These are phyloP conservation scores for Phoenix roebelenii DNA, from an alignment of 176 grass and related monocot species.

Conservation along the genomic window DNA sequence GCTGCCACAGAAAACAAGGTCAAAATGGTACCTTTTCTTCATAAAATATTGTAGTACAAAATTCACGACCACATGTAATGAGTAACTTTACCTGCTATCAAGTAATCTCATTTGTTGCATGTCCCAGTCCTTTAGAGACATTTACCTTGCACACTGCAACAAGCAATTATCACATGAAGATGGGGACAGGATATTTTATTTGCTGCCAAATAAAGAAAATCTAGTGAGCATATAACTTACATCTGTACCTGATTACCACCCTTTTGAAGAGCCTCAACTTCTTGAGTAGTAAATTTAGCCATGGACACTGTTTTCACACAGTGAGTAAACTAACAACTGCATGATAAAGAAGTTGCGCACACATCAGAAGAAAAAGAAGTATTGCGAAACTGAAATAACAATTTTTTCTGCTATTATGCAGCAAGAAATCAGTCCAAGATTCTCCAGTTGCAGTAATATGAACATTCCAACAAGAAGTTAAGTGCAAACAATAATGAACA, in stretches of 20 bases:
- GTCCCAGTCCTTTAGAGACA: constrained; percentile 59
- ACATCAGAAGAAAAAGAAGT: constrained; percentile 1
- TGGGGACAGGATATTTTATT: constrained; percentile 18
- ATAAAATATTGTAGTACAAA: too few species aligned
- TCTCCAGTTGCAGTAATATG: too few species aligned
- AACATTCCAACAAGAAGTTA: too few species aligned
- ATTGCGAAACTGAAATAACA: too few species aligned
- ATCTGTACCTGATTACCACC: constrained; percentile 26
- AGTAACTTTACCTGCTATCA: constrained; percentile 44
- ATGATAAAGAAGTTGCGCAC: not conserved
- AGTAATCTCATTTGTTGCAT: constrained; percentile 43
- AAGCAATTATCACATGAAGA: constrained; percentile 8
- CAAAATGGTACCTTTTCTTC: too few species aligned
- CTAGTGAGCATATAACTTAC: not conserved
- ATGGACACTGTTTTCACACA: constrained; percentile 84
- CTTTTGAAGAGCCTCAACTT: constrained; percentile 3
- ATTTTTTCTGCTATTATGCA: too few species aligned
- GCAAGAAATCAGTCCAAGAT: too few species aligned
- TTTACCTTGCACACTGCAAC: constrained; percentile 63
- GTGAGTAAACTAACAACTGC: constrained; percentile 79
- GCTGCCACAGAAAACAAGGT: too few species aligned
- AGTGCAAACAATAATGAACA: too few species aligned
- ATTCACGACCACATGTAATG: too few species aligned
- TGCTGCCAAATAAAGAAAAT: not conserved
- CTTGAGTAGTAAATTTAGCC: constrained; percentile 63